phyloP scores from a whole-genome alignment of 371 early-diverging fungal genomes.

The Lichtheimia ramosa region DNA sequence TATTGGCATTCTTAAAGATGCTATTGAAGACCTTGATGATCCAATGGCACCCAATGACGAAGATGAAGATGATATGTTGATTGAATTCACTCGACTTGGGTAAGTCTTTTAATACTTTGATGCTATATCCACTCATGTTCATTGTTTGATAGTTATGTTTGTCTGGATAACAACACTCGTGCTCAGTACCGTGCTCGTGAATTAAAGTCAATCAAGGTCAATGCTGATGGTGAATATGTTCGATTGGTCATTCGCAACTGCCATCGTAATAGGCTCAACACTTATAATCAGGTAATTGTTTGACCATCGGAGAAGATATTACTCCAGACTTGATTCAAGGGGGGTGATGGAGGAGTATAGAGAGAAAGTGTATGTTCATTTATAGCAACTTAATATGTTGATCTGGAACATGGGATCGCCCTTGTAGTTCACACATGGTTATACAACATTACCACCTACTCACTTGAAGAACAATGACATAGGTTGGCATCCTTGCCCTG shows the following conservation, averaged over 20 bases:
- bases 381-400: too few species aligned
- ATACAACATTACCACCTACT: too few species aligned
- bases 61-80: constrained; percentile 29
- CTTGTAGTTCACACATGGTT: constrained; percentile 15
- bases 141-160: constrained; percentile 31
- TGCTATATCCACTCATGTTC: background rate
- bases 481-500: constrained; percentile 28
- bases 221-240: constrained; percentile 71
- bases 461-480: background rate
- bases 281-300: constrained; percentile 73
- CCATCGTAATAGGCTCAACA: constrained; percentile 70
- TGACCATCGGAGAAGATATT: background rate
- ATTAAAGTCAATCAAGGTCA: constrained; percentile 73
- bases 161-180: constrained; percentile 45
- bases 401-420: too few species aligned
- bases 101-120: constrained; percentile 5
- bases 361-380: too few species aligned
- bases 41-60: constrained; percentile 9
- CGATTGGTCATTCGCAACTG: constrained; percentile 71
- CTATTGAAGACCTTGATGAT: constrained; percentile 13
- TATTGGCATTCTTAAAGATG: constrained; percentile 47
- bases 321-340: too few species aligned
- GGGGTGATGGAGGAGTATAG: too few species aligned
- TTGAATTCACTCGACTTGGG: constrained; percentile 43
- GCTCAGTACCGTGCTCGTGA: constrained; percentile 62